phyloP scores from a whole-genome alignment of 2,329 filamentous ascomycete genomes.

The Calonectria ilicicola region DNA sequence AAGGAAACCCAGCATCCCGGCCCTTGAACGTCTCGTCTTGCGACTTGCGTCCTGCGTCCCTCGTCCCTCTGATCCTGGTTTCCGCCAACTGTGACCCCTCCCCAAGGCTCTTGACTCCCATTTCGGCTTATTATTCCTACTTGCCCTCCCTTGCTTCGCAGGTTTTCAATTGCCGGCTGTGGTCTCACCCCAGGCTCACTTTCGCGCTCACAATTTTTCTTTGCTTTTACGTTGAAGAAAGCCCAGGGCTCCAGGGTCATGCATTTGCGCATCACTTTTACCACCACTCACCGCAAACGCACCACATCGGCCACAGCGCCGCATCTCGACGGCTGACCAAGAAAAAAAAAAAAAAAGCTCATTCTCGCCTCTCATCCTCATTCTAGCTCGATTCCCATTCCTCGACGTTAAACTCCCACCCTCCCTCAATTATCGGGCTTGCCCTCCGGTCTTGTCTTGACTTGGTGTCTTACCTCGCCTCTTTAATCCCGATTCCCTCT shows the following conservation, averaged over 20 bases:
- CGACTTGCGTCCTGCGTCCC: neutral
- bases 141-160: slow-evolving; percentile 2
- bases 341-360: slow-evolving; percentile 1
- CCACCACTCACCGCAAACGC: neutral
- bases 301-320: neutral
- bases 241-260: neutral
- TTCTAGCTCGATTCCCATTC: slow-evolving; percentile 1
- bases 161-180: neutral
- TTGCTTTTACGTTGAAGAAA: slow-evolving; percentile 8
- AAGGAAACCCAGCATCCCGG: slow-evolving; percentile 15
- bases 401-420: neutral
- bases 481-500: slow-evolving; percentile 4
- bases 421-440: slow-evolving; percentile 20
- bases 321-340: neutral
- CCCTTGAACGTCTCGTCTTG: slow-evolving; percentile 17
- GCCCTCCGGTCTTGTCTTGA: neutral
- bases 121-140: slow-evolving; percentile 7
- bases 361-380: neutral
- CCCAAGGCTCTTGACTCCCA: slow-evolving; percentile 2
- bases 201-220: slow-evolving; percentile 24
- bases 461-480: neutral
- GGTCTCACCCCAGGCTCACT: slow-evolving; percentile 20
- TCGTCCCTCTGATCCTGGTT: neutral
- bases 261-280: slow-evolving; percentile 3
- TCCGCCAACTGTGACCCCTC: neutral